A percentile compares a stretch with the other conserved stretches of the same genome.
These are phyloP conservation scores for Ascochyta pisi DNA, from an alignment of 2,329 filamentous ascomycete genomes.

Conservation along the genomic window DNA sequence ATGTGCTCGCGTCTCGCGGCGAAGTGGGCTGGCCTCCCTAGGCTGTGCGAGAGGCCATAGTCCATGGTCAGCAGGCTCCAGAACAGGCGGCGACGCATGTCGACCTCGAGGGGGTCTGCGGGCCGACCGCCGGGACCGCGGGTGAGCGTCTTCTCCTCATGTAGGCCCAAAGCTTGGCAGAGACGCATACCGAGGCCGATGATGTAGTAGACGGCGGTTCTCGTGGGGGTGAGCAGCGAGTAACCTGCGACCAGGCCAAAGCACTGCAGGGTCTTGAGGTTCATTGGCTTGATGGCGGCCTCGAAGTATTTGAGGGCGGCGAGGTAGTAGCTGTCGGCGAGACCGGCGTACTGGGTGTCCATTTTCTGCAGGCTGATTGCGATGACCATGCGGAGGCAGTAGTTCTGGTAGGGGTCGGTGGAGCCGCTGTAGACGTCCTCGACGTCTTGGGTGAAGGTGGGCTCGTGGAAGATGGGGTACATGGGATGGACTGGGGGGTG, in stretches of 20 bases:
- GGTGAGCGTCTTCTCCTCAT: constrained; percentile 86
- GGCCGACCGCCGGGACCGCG: constrained; percentile 65
- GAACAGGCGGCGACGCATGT: constrained; percentile 86
- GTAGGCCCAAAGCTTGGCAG: constrained; percentile 85
- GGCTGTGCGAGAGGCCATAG: constrained; percentile 81
- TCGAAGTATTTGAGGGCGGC: constrained; percentile 87
- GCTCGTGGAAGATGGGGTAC: constrained; percentile 86
- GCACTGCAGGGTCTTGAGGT: constrained; percentile 88
- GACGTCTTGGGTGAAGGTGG: constrained; percentile 75
- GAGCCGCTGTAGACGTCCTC: constrained; percentile 81
- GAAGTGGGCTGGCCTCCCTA: constrained; percentile 86
- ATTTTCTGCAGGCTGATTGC: constrained; percentile 95
- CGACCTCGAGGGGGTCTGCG: constrained; percentile 76
- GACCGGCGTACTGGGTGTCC: constrained; percentile 84
- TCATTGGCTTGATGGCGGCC: constrained; percentile 83
- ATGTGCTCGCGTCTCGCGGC: constrained; percentile 82
- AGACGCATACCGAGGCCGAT: constrained; percentile 87
- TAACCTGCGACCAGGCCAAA: constrained; percentile 88
- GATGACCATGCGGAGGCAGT: constrained; percentile 87
- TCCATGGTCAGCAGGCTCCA: constrained; percentile 93
- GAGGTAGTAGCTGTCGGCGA: constrained; percentile 94
- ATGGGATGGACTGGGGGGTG: constrained; percentile 76
- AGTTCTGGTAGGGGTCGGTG: constrained; percentile 82
- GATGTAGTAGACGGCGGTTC: constrained; percentile 92
- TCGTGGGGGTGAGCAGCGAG: constrained; percentile 87